Conservation (phyloP, 805 yeast species). For the Starmerella gropengiesseri region DNA sequence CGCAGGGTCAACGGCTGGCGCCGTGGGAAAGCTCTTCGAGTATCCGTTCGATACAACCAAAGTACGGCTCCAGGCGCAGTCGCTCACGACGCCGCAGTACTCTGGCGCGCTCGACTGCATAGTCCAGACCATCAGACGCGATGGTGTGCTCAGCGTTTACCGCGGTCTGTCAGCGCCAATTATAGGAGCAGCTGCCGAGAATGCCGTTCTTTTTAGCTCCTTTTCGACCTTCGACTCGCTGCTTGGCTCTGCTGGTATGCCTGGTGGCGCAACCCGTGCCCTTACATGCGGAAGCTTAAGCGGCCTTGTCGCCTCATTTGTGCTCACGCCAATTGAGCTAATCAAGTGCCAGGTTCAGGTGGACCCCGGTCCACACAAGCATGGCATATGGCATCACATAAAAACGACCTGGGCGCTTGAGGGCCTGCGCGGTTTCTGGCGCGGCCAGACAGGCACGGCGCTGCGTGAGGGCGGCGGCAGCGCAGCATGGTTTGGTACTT, state of each 20-base stretch:
- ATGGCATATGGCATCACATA: conserved; percentile 17
- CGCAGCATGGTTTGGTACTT: conserved; percentile 88
- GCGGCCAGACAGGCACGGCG: conserved; percentile 73
- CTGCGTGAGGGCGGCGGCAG: conserved; percentile 81
- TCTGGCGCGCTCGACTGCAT: conserved; percentile 59
- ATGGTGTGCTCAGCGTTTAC: conserved; percentile 72
- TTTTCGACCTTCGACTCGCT: conserved; percentile 21
- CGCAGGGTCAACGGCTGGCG: conserved; percentile 50
- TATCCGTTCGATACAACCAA: conserved; percentile 90
- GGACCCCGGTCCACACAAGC: conserved; percentile 17
- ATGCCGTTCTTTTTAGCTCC: conserved; percentile 60
- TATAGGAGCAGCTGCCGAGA: conserved; percentile 83
- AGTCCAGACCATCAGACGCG: conserved; percentile 45
- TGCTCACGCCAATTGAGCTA: conserved; percentile 84
- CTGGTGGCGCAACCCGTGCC: conserved; percentile 32
- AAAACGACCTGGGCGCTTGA: conserved; percentile 20
- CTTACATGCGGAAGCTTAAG: conserved; percentile 67
- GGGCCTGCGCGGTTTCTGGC: conserved; percentile 73
- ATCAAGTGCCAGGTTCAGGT: conserved; percentile 85
- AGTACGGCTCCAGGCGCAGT: conserved; percentile 70
- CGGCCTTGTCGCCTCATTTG: conserved; percentile 72
- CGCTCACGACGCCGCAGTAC: conserved; percentile 37
- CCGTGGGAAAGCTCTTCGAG: conserved; percentile 72
- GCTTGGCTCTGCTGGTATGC: conserved; percentile 9
- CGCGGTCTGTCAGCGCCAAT: conserved; percentile 72